phyloP scores from a whole-genome alignment of 805 yeast species.

The Sugiyamaella boreocaroliniensis region DNA sequence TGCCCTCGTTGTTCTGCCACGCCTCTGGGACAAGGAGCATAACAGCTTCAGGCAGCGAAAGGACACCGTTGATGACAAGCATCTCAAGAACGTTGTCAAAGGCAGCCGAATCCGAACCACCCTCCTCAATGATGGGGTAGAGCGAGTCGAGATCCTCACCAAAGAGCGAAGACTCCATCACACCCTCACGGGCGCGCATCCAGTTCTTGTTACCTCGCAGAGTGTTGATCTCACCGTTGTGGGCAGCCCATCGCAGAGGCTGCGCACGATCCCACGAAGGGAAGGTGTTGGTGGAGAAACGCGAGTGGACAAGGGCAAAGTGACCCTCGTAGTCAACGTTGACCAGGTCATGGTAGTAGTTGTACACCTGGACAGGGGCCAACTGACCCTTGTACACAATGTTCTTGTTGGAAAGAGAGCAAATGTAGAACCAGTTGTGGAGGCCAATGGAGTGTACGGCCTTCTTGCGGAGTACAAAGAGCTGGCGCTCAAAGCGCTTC shows the following conservation, averaged over 20 bases:
- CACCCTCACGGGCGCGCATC: conserved; percentile 99
- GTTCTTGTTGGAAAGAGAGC: conserved; percentile 80
- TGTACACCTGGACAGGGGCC: conserved; percentile 93
- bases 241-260: conserved; percentile 95
- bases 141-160: conserved; percentile 87
- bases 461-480: conserved; percentile 82
- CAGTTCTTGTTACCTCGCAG: conserved; percentile 96
- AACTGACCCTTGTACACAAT: conserved; percentile 97
- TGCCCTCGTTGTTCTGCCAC: conserved; percentile 79
- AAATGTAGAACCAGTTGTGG: conserved; percentile 96
- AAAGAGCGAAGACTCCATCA: conserved; percentile 78
- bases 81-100: conserved; percentile 92
- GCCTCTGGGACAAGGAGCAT: conserved; percentile 98
- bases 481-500: conserved; percentile 69
- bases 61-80: conserved; percentile 82
- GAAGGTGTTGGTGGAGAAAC: conserved; percentile 96
- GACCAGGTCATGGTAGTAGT: conserved; percentile 86
- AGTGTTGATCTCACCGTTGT: conserved; percentile 97
- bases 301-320: conserved; percentile 92
- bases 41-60: conserved; percentile 92
- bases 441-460: conserved; percentile 85
- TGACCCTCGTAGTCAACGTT: conserved; percentile 92
- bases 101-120: conserved; percentile 98
- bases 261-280: conserved; percentile 99
- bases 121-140: conserved; percentile 95